Base-by-base conservation (phyloP, 345 rosid genomes). In the Syzygium aromaticum region DNA sequence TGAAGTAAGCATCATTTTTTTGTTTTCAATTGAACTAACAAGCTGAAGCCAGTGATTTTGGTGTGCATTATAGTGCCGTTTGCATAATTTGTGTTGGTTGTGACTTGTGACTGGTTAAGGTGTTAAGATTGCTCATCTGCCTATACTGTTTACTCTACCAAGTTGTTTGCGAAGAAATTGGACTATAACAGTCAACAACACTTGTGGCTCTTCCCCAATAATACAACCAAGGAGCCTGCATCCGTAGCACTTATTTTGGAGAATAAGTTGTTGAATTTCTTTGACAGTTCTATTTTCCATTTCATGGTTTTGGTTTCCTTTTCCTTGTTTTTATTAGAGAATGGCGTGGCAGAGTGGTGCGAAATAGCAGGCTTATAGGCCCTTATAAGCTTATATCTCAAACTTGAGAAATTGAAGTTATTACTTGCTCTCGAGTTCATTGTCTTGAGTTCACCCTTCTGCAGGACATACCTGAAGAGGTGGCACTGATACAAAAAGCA, bases 401-500 rank as follows among this genome's bases (percentile, higher is more conserved):
- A 33, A 33, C 43, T 33, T 52, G 40, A 52, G 23, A 56, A 30
- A 38, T 53, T 52, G 61, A 51, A 3, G 1, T 19, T 5, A 21
- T 84, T 17, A 10, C 38, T 84, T 84, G 63, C 86, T 30, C 27
- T 53, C 5, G 7, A 52, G 86, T 17, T 30, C 46, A 30, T 30
- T 19, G 23, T 84, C 63, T 52, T 7, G 61, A 84, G 3, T 54
- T 52, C 14, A 23, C 54, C 40, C 61, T 84, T 52, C 61, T 87
- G 61, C 94, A 95, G 98, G 96, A 95, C 77, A 88, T 94, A 85
- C 88, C 85, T 51, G 90, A 87, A 80, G 99, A 93, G 88, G 95
- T 94, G 84, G 92, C 59, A 84, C 90, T 89, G 90, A 93, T 96
- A 85, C 88, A 91, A 61, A 92, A 90, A 89, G 91, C 92, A 56